Percentiles rank a stretch among this genome's conserved stretches.
Evolutionary conservation across 1,284 basidiomycete species (phyloP).

Genomic region (Apiotrichum akiyoshidainum): DNA sequence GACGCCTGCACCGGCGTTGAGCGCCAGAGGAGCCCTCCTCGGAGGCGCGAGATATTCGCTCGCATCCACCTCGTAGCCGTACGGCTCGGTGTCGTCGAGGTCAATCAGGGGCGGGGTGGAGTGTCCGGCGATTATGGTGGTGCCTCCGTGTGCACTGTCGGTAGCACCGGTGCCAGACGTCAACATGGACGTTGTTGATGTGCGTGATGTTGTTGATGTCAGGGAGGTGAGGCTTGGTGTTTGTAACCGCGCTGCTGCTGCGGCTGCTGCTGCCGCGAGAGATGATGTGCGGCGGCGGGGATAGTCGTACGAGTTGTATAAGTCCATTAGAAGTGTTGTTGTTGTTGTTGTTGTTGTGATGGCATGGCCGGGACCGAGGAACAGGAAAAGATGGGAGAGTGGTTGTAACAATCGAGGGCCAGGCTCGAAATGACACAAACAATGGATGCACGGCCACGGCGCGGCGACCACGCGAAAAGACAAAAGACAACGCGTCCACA

Average conservation of each 20-base stretch:
- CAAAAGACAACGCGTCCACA: neutral
- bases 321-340: neutral
- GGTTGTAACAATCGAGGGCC: neutral
- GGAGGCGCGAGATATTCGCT: too few species aligned
- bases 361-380: conserved; percentile 2
- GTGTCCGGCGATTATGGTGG: conserved; percentile 7
- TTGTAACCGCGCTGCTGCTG: neutral
- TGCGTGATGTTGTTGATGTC: conserved; percentile 7
- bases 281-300: neutral
- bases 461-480: neutral
- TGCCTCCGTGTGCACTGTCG: conserved; percentile 9
- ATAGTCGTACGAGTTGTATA: neutral
- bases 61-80: neutral
- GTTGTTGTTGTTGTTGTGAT: neutral
- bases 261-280: neutral
- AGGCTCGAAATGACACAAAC: too few species aligned
- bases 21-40: neutral
- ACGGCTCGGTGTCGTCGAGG: conserved; percentile 8
- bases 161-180: neutral
- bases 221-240: conserved; percentile 3
- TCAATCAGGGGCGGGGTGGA: conserved; percentile 17
- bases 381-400: neutral
- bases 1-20: conserved; percentile 13
- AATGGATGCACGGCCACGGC: too few species aligned
- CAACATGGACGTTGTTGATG: conserved; percentile 15